Evolutionary conservation across 768 basidiomycete species (phyloP).

Genomic region (Sarcomyxa edulis): DNA sequence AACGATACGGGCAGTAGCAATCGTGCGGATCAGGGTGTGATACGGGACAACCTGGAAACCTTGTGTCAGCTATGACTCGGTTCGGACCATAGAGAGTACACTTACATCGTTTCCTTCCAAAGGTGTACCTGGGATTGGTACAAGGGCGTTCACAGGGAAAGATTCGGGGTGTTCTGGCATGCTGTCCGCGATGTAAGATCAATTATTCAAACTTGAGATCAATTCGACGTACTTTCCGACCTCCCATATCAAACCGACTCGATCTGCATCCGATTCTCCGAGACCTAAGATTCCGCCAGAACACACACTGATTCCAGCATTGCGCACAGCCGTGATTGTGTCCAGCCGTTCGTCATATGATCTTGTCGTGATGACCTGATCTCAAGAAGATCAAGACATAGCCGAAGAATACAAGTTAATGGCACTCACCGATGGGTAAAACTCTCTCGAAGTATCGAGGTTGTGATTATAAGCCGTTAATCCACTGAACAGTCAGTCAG

Average conservation of each 20-base stretch:
- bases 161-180: constrained; percentile 98
- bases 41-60: constrained; percentile 64
- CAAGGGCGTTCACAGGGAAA: constrained; percentile 96
- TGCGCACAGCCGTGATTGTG: constrained; percentile 86
- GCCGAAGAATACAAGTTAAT: neutral
- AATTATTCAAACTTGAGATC: constrained; percentile 3
- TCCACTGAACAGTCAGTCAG: constrained; percentile 44
- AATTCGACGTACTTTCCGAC: constrained; percentile 67
- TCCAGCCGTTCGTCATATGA: constrained; percentile 90
- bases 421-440: constrained; percentile 75
- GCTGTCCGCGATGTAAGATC: constrained; percentile 32
- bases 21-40: constrained; percentile 85
- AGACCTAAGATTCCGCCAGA: constrained; percentile 95
- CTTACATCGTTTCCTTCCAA: constrained; percentile 83
- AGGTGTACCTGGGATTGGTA: constrained; percentile 93
- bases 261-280: constrained; percentile 85
- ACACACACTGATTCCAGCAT: constrained; percentile 96
- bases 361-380: constrained; percentile 92
- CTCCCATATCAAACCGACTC: constrained; percentile 92
- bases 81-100: constrained; percentile 1
- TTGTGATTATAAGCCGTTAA: constrained; percentile 99
- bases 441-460: constrained; percentile 95
- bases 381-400: constrained; percentile 6
- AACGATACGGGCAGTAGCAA: constrained; percentile 91
- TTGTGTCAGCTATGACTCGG: constrained; percentile 8